Percentiles rank a stretch among this genome's conserved stretches.
phyloP scores from a whole-genome alignment of 2,329 filamentous ascomycete genomes.

The Bipolaris victoriae region DNA sequence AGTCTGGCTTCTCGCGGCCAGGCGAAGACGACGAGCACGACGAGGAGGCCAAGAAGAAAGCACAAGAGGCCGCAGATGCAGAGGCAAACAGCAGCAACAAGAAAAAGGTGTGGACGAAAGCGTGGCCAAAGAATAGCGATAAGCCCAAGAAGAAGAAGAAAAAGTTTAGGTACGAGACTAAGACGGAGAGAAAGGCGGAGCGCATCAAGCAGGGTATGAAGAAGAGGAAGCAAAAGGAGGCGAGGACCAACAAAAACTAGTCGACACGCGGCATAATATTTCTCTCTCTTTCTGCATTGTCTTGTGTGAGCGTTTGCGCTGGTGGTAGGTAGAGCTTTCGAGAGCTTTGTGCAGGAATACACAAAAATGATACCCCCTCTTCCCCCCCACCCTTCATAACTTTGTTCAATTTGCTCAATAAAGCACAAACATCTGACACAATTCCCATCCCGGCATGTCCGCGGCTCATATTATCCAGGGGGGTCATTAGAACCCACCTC shows the following conservation, averaged over 20 bases:
- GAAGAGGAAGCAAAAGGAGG: conserved; percentile 73
- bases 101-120: conserved; percentile 59
- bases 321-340: background rate
- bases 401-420: too few relatives aligned
- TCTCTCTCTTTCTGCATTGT: too few relatives aligned
- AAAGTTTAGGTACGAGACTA: conserved; percentile 92
- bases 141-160: conserved; percentile 79
- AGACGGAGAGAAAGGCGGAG: conserved; percentile 73
- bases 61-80: conserved; percentile 23
- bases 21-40: conserved; percentile 38
- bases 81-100: conserved; percentile 60
- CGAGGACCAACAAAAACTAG: conserved; percentile 45
- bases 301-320: background rate
- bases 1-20: conserved; percentile 71
- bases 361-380: conserved; percentile 12
- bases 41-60: conserved; percentile 30
- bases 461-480: too few relatives aligned
- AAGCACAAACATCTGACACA: too few relatives aligned
- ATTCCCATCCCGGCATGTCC: too few relatives aligned
- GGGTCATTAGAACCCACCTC: background rate
- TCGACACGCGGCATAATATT: background rate
- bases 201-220: conserved; percentile 68
- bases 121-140: conserved; percentile 53
- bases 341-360: background rate
- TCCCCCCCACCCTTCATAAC: background rate